phyloP scores from a whole-genome alignment of 1,284 basidiomycete species.

The Ceratobasidium sp. region DNA sequence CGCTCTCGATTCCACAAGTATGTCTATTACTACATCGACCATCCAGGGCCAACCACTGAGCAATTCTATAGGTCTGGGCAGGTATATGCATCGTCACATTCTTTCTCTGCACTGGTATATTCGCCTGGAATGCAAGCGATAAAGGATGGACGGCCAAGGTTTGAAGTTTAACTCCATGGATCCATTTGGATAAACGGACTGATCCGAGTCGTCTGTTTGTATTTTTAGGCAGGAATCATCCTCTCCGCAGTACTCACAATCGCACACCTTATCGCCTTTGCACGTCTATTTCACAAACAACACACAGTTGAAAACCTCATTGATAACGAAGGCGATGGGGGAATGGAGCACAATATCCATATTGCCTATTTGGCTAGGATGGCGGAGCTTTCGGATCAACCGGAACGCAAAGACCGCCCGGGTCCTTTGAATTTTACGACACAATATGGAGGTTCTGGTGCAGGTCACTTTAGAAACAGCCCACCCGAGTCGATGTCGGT shows the following conservation, averaged over 20 bases:
- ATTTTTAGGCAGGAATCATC: slow-evolving; percentile 24
- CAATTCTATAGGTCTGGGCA: slow-evolving; percentile 15
- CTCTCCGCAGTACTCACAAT: slow-evolving; percentile 17
- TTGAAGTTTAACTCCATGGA: background rate
- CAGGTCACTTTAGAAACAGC: slow-evolving; percentile 15
- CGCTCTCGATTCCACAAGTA: slow-evolving; percentile 36
- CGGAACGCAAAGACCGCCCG: background rate
- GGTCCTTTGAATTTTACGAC: background rate
- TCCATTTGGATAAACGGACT: too few relatives aligned
- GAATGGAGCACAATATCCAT: slow-evolving; percentile 34
- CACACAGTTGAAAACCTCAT: slow-evolving; percentile 26
- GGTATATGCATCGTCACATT: slow-evolving; percentile 32
- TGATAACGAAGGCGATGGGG: slow-evolving; percentile 20
- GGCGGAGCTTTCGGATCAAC: background rate
- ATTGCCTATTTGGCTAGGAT: background rate
- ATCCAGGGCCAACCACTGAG: background rate
- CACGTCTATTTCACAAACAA: slow-evolving; percentile 30
- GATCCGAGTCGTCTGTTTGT: background rate
- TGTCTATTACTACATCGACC: background rate
- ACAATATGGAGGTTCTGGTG: slow-evolving; percentile 31
- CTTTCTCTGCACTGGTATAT: slow-evolving; percentile 31
- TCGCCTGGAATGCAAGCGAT: slow-evolving; percentile 32
- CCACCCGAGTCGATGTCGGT: background rate
- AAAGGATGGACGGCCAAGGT: slow-evolving; percentile 40
- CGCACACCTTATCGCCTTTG: slow-evolving; percentile 16